These are phyloP conservation scores for Coprinopsis sp. DNA, from an alignment of 768 basidiomycete species.

Conservation along the genomic window DNA sequence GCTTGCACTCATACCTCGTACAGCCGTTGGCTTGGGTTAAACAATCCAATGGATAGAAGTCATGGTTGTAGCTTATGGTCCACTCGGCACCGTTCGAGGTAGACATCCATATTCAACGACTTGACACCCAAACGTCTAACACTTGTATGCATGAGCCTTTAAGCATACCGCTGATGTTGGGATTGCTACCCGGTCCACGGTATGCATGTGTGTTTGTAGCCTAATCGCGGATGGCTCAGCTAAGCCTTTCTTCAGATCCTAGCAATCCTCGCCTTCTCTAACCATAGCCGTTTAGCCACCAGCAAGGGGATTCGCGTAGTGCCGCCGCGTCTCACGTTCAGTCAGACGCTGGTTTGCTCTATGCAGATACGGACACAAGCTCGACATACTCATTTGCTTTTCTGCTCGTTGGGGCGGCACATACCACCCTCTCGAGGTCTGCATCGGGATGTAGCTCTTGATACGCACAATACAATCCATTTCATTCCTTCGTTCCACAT, in stretches of 20 bases:
- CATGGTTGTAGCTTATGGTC: conserved; percentile 30
- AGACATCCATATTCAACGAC: neutral
- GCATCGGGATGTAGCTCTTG: too few species aligned
- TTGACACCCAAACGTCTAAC: neutral
- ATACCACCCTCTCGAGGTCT: too few species aligned
- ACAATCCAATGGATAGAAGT: conserved; percentile 38
- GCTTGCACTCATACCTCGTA: neutral
- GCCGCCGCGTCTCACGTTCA: too few species aligned
- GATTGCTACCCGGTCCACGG: conserved; percentile 43
- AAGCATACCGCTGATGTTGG: conserved; percentile 50
- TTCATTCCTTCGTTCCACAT: too few species aligned
- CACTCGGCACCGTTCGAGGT: conserved; percentile 43
- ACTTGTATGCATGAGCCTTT: conserved; percentile 28
- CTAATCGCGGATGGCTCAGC: neutral
- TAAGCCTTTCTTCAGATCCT: conserved; percentile 32
- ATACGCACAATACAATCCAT: too few species aligned
- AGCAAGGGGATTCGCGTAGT: too few species aligned
- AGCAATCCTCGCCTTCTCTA: conserved; percentile 51
- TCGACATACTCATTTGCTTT: too few species aligned
- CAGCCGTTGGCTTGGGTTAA: conserved; percentile 34
- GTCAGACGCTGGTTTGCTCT: too few species aligned
- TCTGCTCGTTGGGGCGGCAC: too few species aligned
- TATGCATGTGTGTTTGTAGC: conserved; percentile 9
- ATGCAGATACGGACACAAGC: too few species aligned
- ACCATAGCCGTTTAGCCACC: too few species aligned